Evolutionary conservation across 306 rosid species (phyloP), one percentile per base, ranked within the genome.

Genomic region (barrel medic (Medicago truncatula)): DNA sequence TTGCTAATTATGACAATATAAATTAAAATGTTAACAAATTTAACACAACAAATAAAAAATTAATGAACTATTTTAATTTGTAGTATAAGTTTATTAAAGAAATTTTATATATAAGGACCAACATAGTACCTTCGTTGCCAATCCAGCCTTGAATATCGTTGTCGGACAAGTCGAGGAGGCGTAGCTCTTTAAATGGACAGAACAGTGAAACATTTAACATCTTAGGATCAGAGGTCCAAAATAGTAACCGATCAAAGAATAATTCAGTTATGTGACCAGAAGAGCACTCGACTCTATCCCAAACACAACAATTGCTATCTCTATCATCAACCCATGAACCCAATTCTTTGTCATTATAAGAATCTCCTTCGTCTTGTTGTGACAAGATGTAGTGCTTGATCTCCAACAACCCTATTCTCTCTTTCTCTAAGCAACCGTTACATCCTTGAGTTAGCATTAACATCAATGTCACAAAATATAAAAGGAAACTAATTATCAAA

Each of bases 321-420:
- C n/a, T 59, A 15, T 78, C 31, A 4, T 78, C 65, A 47, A 70
- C 71, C 76, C 82, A 78, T 36, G 82, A 70, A 34, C 3, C 46
- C 53, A 78, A 31, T 18, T 69, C n/a, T n/a, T n/a, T n/a, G n/a
- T n/a, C 43, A 36, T n/a, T n/a, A 5, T 7, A 0, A 2, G 1
- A 6, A 53, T 34, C 17, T 4, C 49, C 52, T n/a, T n/a, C n/a
- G n/a, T n/a, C n/a, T n/a, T 46, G 1, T 4, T 74, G 47, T 34
- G 79, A 54, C 47, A 49, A 1, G 21, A 75, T 7, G 1, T 20
- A 40, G 25, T 44, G 10, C 44, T 77, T 77, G 70, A 77, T 77
- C 17, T 68, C 53, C 0, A 77, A 50, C 2, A 77, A 40, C 0
- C 41, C 70, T 4, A 58, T 58, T 69, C 81, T 77, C 62, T 77